phyloP scores from a whole-genome alignment of 306 rosid genomes.

The Gynostemma pentaphyllum region DNA sequence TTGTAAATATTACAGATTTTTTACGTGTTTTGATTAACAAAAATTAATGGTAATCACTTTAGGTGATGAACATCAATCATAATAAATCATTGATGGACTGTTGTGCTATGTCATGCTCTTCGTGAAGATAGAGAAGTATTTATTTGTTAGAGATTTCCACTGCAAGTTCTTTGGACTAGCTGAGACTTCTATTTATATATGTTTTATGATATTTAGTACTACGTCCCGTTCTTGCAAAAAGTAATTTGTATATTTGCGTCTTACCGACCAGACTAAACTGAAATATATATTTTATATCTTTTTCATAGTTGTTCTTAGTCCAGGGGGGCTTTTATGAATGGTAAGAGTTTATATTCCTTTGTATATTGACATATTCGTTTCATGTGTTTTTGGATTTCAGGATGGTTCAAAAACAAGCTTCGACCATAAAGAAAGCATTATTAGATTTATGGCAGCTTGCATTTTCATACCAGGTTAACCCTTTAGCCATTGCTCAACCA shows the following conservation, averaged over 20 bases:
- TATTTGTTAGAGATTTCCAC: neutral
- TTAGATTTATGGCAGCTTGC: conserved; percentile 81
- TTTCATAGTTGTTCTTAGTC: neutral
- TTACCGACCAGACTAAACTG: neutral
- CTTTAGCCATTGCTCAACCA: conserved; percentile 71
- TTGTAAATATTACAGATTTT: too few species aligned
- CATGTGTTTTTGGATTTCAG: conserved; percentile 16
- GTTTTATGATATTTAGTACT: neutral
- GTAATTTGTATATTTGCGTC: neutral
- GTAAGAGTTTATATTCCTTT: neutral
- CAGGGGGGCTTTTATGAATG: neutral
- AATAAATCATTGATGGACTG: too few species aligned
- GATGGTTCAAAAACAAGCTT: conserved; percentile 30
- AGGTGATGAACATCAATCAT: too few species aligned
- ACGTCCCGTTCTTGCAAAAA: neutral
- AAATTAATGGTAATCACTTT: too few species aligned
- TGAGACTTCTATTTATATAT: neutral
- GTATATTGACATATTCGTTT: neutral
- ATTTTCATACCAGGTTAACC: conserved; percentile 82
- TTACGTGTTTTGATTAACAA: too few species aligned
- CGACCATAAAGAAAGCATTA: conserved; percentile 37
- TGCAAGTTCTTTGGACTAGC: neutral
- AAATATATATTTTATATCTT: neutral
- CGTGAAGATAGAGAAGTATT: neutral
- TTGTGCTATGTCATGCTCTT: neutral